Percentiles rank a stretch among this genome's conserved stretches.
Evolutionary conservation across 768 basidiomycete genomes (phyloP).

Genomic region (Hortiboletus campestris): DNA sequence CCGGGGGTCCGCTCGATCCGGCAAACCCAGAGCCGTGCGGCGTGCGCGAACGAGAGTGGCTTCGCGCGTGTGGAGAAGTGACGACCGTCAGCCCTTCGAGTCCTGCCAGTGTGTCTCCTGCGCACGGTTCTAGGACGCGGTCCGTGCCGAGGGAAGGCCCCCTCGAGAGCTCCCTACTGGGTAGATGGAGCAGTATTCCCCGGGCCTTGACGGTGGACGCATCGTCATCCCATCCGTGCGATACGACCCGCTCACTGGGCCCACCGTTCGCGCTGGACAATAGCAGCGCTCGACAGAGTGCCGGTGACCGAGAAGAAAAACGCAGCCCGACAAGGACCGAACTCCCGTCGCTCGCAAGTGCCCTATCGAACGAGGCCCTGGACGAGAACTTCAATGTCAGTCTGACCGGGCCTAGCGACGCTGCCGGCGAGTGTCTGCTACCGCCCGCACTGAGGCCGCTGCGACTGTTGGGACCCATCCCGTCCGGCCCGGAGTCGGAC

Average conservation of each 20-base stretch:
- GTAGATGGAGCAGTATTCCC: constrained; percentile 2
- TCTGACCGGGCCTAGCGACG: constrained; percentile 5
- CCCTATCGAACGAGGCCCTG: constrained; percentile 18
- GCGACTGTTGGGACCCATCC: constrained; percentile 14
- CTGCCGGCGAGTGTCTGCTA: constrained; percentile 11
- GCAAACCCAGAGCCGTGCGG: constrained; percentile 17
- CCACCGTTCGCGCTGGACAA: not conserved
- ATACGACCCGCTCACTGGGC: not conserved
- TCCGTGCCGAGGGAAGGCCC: not conserved
- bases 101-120: constrained; percentile 1
- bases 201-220: not conserved
- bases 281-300: not conserved
- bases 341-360: constrained; percentile 19
- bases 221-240: not conserved
- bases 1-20: constrained; percentile 29
- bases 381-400: constrained; percentile 8
- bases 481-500: not conserved
- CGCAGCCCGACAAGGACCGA: not conserved
- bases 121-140: not conserved
- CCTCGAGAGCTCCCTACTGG: not conserved
- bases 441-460: constrained; percentile 24
- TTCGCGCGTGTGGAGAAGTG: not conserved
- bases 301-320: not conserved
- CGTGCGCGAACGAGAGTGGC: not conserved
- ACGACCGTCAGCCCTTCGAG: not conserved